A percentile compares a stretch with the other conserved stretches of the same genome.
These are phyloP conservation scores for Hypoxylon intermedium DNA, from an alignment of 495 filamentous ascomycete species.

Conservation along the genomic window DNA sequence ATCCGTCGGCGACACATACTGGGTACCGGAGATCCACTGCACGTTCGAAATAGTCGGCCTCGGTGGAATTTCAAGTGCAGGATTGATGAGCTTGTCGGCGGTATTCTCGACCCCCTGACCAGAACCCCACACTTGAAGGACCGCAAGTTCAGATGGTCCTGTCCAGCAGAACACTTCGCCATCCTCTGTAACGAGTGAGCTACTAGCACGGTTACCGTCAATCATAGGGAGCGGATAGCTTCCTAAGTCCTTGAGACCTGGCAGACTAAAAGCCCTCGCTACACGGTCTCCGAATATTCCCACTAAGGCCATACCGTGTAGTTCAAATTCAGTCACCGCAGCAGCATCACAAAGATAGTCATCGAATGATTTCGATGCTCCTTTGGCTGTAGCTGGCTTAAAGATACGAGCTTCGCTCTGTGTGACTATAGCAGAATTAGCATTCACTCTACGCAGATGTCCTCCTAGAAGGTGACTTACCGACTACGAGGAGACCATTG, in stretches of 20 bases:
- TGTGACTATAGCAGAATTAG: constrained; percentile 60
- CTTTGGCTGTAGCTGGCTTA: constrained; percentile 82
- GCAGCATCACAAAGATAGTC: constrained; percentile 81
- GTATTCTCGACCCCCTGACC: constrained; percentile 63
- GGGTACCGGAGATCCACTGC: constrained; percentile 95
- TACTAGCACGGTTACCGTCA: constrained; percentile 73
- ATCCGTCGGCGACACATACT: constrained; percentile 87
- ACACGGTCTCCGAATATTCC: constrained; percentile 82
- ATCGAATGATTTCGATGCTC: constrained; percentile 87
- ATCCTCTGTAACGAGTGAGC: constrained; percentile 71
- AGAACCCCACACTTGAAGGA: constrained; percentile 81
- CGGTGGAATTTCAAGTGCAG: constrained; percentile 70
- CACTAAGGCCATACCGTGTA: constrained; percentile 77
- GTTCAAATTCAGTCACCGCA: constrained; percentile 71
- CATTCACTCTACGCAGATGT: not conserved
- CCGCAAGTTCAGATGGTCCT: constrained; percentile 82
- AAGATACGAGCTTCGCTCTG: constrained; percentile 80
- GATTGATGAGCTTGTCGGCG: constrained; percentile 79
- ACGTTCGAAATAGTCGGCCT: constrained; percentile 95
- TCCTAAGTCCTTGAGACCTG: constrained; percentile 85
- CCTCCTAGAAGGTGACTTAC: constrained; percentile 41
- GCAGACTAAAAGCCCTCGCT: constrained; percentile 81
- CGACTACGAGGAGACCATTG: constrained; percentile 70
- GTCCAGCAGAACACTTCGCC: constrained; percentile 88
- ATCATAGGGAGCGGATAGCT: constrained; percentile 66